Evolutionary conservation across 495 filamentous ascomycete species (phyloP).

Genomic region (Choiromyces venosus): DNA sequence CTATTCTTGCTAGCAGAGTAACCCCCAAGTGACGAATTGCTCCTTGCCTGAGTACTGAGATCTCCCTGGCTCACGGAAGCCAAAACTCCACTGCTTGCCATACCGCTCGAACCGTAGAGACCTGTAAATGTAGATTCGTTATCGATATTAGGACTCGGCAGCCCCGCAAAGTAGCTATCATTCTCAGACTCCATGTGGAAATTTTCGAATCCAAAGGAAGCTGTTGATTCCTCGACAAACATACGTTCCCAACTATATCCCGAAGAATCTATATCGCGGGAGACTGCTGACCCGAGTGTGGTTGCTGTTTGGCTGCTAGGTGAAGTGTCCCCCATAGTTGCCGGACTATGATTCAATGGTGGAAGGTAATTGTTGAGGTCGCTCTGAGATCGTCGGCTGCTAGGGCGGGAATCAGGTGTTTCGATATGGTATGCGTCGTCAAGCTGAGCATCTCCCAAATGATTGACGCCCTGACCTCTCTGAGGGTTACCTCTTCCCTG

Average conservation of each 20-base stretch:
- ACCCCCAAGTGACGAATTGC: slow-evolving; percentile 20
- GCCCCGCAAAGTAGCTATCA: slow-evolving; percentile 12
- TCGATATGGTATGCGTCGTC: not conserved
- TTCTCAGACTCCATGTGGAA: slow-evolving; percentile 29
- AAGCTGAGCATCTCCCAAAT: not conserved
- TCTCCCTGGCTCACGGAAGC: slow-evolving; percentile 35
- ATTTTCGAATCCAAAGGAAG: slow-evolving; percentile 33
- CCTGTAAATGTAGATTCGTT: slow-evolving; percentile 13
- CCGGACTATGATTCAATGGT: slow-evolving; percentile 12
- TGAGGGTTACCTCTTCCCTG: not conserved
- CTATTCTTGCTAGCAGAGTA: slow-evolving; percentile 20
- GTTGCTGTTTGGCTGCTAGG: slow-evolving; percentile 20
- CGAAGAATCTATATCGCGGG: not conserved
- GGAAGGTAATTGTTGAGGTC: slow-evolving; percentile 13
- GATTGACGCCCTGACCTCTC: not conserved
- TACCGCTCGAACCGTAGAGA: slow-evolving; percentile 31
- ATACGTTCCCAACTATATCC: slow-evolving; percentile 30
- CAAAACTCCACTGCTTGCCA: slow-evolving; percentile 35
- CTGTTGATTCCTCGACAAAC: slow-evolving; percentile 35
- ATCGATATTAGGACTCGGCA: slow-evolving; percentile 17
- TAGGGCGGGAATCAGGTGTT: not conserved
- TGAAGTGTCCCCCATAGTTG: not conserved
- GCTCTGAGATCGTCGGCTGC: not conserved
- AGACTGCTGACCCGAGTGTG: slow-evolving; percentile 19
- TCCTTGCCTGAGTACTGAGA: slow-evolving; percentile 19